Evolutionary conservation across 129 eudicot species (phyloP).

Genomic region (Chrysanthemum seticuspe): DNA sequence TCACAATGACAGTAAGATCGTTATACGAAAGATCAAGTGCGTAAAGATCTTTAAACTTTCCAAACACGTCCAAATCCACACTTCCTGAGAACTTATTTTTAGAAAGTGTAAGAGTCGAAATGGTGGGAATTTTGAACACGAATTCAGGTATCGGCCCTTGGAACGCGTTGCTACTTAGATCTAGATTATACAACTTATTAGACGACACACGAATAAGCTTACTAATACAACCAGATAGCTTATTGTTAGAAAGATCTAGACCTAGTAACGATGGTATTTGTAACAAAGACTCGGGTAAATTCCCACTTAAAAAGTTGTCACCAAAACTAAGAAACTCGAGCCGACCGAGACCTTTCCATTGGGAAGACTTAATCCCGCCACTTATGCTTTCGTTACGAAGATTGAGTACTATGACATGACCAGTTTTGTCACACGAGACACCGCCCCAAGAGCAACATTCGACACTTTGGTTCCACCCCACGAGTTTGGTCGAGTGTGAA

Average conservation of each 20-base stretch:
- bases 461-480: slow-evolving; percentile 26
- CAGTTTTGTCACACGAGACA: slow-evolving; percentile 33
- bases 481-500: slow-evolving; percentile 34
- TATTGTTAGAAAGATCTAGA: slow-evolving; percentile 41
- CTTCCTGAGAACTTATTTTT: neutral
- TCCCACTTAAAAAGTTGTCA: slow-evolving; percentile 40
- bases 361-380: slow-evolving; percentile 35
- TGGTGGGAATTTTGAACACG: neutral
- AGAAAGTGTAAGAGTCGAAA: neutral
- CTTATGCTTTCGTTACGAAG: slow-evolving; percentile 24
- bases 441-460: slow-evolving; percentile 49
- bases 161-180: neutral
- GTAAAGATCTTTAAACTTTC: neutral
- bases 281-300: slow-evolving; percentile 44
- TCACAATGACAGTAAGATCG: neutral
- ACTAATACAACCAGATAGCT: slow-evolving; percentile 38
- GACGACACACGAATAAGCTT: neutral
- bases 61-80: neutral
- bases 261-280: slow-evolving; percentile 36
- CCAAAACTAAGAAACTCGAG: slow-evolving; percentile 37
- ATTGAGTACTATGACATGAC: slow-evolving; percentile 29
- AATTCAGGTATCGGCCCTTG: neutral
- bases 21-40: neutral
- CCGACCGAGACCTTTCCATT: slow-evolving; percentile 41
- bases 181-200: neutral